Evolutionary conservation across 1,139 yeast species (phyloP), one percentile per base, ranked within the genome.

Genomic region (Blastobotrys petasosporus): DNA sequence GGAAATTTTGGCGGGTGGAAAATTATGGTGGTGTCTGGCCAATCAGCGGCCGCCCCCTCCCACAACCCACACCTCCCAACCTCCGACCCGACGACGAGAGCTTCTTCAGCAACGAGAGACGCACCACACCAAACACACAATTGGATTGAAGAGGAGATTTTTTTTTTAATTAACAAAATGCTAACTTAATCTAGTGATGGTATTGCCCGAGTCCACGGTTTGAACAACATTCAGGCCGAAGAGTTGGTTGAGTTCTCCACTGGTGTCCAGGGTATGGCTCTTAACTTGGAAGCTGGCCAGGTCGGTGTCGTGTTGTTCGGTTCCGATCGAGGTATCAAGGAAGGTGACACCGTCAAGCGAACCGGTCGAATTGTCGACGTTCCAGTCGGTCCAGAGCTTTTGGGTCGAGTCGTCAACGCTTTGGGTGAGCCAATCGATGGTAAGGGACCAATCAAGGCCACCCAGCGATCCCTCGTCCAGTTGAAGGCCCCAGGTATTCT

Each of bases 251-350:
- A 94, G 77, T 94, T 94, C 79, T 79, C 97, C 54, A 88, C 98
- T 53, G 98, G 99, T 80, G 97, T 92, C 67, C 88, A 90, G 78
- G 99, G 98, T 85, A 94, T 94, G 99, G 98, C 98, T 68, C 82
- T 94, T 72, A 94, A 94, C 84, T 85, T 94, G 83, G 98, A 94
- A 77, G 95, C 98, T 65, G 97, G 95, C 73, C 97, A 92, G 78
- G 98, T 94, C 74, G 99, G 99, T 86, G 82, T 92, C 70, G 99
- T 94, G 77, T 80, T 94, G 76, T 94, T 94, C 80, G 98, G 98
- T 79, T 90, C 97, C 60, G 99, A 94, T 75, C 83, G 96, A 74
- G 80, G 83, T 62, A 97, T 94, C 74, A 90, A 88, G 79, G 97
- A 94, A 79, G 98, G 98, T 77, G 97, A 94, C 76, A 83, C 95